Evolutionary conservation across 805 yeast species (phyloP), one percentile per base, ranked within the genome.

Genomic region (Suhomyces pyralidae): DNA sequence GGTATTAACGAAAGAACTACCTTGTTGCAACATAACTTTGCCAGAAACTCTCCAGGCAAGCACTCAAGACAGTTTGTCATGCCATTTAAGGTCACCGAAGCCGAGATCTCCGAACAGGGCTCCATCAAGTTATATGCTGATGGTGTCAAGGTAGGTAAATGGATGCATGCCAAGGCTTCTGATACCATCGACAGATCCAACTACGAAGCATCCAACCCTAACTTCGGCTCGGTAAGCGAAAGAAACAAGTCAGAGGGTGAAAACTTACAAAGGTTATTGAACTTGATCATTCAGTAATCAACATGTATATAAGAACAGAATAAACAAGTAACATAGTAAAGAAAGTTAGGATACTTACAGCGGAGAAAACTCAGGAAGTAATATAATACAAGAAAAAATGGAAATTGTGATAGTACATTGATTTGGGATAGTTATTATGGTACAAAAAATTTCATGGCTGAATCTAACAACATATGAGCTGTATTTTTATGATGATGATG

Each of bases 61-160:
- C 69, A 69, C 65, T 58, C 73, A 40, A 75, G 81, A 62, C 81
- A 79, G 58, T 61, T 68, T 45, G 69, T 69, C 38, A 65, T 74
- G 53, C 82, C 83, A 25, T 74, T 77, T 56, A 69, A 68, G 52
- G 66, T 76, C 25, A 67, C 63, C 28, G 66, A 65, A 49, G 80
- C 77, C 3, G 66, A 66, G 34, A 59, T 79, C 26, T 64, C 64
- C 28, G 61, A 66, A 10, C 63, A 66, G 22, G 84, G 83, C 46
- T 60, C 67, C 19, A 69, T 75, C 26, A 72, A 66, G 51, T 53
- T 75, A 48, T 66, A 65, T 46, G 78, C 73, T 3, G 74, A 72
- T 51, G 78, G 77, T 48, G 70, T 74, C 32, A 70, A 67, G 58
- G 67, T 66, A 6, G 79, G 79, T 32, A 59, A 63, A 17, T 74